These are phyloP conservation scores for Globisporangium parvum DNA, from an alignment of 352 stramenopile genomes.

Conservation along the genomic window DNA sequence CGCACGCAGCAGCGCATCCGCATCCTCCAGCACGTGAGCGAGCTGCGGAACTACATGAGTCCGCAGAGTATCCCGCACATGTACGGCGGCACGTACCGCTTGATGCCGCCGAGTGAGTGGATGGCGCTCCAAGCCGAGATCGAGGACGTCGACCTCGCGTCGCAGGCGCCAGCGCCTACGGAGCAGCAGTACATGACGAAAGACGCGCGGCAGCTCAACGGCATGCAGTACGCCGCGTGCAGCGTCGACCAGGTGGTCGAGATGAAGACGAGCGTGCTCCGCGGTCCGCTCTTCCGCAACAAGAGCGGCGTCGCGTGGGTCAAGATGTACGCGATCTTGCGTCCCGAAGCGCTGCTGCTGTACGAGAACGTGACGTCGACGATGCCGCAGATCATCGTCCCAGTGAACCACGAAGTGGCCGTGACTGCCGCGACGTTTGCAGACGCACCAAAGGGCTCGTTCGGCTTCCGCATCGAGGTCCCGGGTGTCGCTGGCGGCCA, in stretches of 20 bases:
- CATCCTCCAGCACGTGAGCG: constrained; percentile 32
- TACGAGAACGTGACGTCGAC: constrained; percentile 52
- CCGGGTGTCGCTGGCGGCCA: constrained; percentile 54
- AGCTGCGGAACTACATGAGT: constrained; percentile 44
- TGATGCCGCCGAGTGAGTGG: constrained; percentile 49
- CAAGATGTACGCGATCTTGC: constrained; percentile 63
- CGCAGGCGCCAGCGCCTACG: constrained; percentile 20
- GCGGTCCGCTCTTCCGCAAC: constrained; percentile 56
- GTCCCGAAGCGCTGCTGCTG: constrained; percentile 62
- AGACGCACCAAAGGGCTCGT: constrained; percentile 40
- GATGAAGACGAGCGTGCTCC: constrained; percentile 67
- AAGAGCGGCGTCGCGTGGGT: constrained; percentile 65
- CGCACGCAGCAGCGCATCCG: constrained; percentile 46
- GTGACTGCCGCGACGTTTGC: constrained; percentile 42
- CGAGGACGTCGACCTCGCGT: constrained; percentile 58
- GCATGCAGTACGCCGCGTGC: constrained; percentile 78
- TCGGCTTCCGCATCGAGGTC: constrained; percentile 60
- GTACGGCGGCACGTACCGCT: constrained; percentile 52
- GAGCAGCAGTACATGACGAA: constrained; percentile 51
- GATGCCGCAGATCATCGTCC: constrained; percentile 71
- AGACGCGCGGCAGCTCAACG: constrained; percentile 53
- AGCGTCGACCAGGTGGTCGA: constrained; percentile 55
- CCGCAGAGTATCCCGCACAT: constrained; percentile 42
- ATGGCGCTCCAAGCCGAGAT: constrained; percentile 68
- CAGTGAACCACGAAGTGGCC: constrained; percentile 53